Evolutionary conservation across 495 filamentous ascomycete genomes (phyloP).

Genomic region (Neurospora pannonica): DNA sequence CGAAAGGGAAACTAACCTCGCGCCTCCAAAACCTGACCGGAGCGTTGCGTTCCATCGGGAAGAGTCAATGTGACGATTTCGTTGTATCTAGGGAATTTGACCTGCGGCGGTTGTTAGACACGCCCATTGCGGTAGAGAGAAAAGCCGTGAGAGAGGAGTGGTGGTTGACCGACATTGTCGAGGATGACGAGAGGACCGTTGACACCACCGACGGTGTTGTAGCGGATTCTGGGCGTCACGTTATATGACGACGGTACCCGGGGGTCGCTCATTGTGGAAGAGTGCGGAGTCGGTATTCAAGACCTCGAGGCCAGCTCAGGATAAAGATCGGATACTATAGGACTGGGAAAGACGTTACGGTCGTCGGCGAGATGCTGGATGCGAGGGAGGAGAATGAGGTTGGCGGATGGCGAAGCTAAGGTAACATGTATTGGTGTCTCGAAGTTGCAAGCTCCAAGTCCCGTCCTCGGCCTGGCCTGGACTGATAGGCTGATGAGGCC

Average conservation of each 20-base stretch:
- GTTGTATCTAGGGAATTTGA: constrained; percentile 96
- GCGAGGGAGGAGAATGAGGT: constrained; percentile 3
- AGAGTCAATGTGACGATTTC: constrained; percentile 96
- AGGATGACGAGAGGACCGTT: constrained; percentile 97
- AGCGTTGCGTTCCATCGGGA: constrained; percentile 86
- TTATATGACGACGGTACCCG: constrained; percentile 62
- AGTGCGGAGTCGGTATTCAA: neutral
- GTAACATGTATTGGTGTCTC: constrained; percentile 9
- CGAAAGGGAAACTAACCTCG: constrained; percentile 51
- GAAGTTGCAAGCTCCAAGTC: constrained; percentile 12
- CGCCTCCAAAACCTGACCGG: constrained; percentile 94
- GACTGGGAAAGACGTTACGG: neutral
- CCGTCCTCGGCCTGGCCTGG: neutral
- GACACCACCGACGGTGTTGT: constrained; percentile 97
- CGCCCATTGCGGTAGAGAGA: neutral
- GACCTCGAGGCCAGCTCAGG: constrained; percentile 13
- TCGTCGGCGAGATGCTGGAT: constrained; percentile 4
- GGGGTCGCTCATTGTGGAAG: constrained; percentile 57
- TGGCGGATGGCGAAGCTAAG: constrained; percentile 9
- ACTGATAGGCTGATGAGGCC: neutral
- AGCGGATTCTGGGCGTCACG: constrained; percentile 77
- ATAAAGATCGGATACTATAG: neutral
- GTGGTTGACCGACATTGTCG: constrained; percentile 64
- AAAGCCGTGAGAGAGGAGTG: neutral
- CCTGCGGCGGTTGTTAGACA: constrained; percentile 42